phyloP scores from a whole-genome alignment of 2,329 filamentous ascomycete species.

The Aspergillus piperis region DNA sequence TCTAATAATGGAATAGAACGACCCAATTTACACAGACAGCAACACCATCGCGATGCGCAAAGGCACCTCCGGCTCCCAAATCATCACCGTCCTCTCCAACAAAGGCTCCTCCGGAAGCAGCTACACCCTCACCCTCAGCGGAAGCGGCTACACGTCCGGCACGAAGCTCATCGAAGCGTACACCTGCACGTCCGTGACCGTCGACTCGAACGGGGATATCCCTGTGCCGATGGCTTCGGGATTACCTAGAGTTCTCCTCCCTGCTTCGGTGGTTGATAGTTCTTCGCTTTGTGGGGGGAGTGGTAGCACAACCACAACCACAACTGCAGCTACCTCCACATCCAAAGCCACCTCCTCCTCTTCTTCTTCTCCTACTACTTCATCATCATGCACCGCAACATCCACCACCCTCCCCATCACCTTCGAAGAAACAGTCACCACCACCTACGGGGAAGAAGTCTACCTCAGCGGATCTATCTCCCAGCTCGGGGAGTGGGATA shows the following conservation, averaged over 20 bases:
- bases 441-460: constrained; percentile 63
- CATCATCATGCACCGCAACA: constrained; percentile 13
- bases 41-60: constrained; percentile 49
- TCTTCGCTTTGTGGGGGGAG: constrained; percentile 17
- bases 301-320: constrained; percentile 2
- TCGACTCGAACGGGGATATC: constrained; percentile 48
- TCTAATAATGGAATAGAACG: too few relatives aligned
- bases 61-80: constrained; percentile 42
- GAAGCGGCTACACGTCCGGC: constrained; percentile 28
- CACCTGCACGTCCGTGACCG: constrained; percentile 46
- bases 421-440: constrained; percentile 62
- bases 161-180: constrained; percentile 30
- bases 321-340: not conserved
- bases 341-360: constrained; percentile 3
- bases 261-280: constrained; percentile 13
- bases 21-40: constrained; percentile 47
- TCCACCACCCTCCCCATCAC: constrained; percentile 58
- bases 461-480: constrained; percentile 63
- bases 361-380: not conserved
- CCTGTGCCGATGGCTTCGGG: constrained; percentile 47
- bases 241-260: constrained; percentile 41
- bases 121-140: constrained; percentile 28
- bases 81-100: constrained; percentile 46
- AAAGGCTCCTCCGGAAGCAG: constrained; percentile 36
- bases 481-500: constrained; percentile 65